These are phyloP conservation scores for Candida odintsovae DNA, from an alignment of 805 yeast genomes.

Conservation along the genomic window DNA sequence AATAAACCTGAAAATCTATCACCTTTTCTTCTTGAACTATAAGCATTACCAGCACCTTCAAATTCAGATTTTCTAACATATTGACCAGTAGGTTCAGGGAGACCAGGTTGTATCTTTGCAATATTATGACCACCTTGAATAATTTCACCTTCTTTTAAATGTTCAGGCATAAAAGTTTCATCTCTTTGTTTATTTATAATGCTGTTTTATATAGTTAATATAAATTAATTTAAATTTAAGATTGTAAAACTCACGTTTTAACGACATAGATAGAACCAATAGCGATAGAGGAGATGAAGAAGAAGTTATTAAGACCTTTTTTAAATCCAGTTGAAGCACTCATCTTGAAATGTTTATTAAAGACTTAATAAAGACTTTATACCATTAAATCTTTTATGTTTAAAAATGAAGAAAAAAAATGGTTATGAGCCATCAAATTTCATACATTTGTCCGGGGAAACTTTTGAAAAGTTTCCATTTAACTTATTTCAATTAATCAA, in stretches of 20 bases:
- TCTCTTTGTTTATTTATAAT: constrained; percentile 31
- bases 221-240: too few species aligned
- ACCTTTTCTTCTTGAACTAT: constrained; percentile 50
- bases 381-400: neutral
- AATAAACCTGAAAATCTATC: constrained; percentile 34
- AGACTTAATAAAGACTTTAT: too few species aligned
- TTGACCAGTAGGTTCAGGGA: constrained; percentile 36
- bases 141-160: constrained; percentile 12
- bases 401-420: neutral
- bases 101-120: constrained; percentile 47
- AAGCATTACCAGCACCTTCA: constrained; percentile 64
- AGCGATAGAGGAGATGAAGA: constrained; percentile 22
- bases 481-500: too few species aligned
- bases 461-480: neutral
- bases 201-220: too few species aligned
- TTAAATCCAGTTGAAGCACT: constrained; percentile 10
- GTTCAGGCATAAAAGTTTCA: constrained; percentile 28
- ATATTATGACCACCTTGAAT: constrained; percentile 13
- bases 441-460: neutral
- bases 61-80: constrained; percentile 51
- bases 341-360: too few species aligned
- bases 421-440: neutral
- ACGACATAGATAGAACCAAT: constrained; percentile 23
- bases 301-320: constrained; percentile 17
- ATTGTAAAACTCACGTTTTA: constrained; percentile 25